Base-by-base conservation (phyloP, 2,329 filamentous ascomycete species). In the Verticillium dahliae region DNA sequence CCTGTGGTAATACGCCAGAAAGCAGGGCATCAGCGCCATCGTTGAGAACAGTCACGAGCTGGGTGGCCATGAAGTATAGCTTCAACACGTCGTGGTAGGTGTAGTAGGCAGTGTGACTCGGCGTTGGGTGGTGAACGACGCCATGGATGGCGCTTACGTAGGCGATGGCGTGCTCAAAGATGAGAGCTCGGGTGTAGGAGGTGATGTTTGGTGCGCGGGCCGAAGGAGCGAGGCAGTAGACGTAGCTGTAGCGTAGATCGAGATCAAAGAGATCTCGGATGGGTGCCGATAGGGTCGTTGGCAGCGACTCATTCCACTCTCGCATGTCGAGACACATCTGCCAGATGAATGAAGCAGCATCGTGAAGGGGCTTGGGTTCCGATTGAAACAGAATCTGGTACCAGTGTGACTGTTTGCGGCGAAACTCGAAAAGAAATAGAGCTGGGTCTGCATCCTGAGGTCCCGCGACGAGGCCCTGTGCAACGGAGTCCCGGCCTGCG, bases 341-440 rank as follows among this genome's bases (percentile, higher is more conserved):
- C 88, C 90, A 92, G 56, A 92, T 84, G 71, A 90, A 92, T 0
- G 83, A 81, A 11, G 88, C 82, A 1, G 90, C 83, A 60, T 93
- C 86, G 18, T 85, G 79, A 62, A 91, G 81, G n/a, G 85, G 84
- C 1, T 83, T 80, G 1, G 87, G 84, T 10, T 90, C 89, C 18
- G 88, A 90, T 69, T 95, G 91, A 70, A 95, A 95, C 2, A 97
- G 84, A 27, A 89, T 85, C 69, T 96, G 92, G 69, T 98, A 98
- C 86, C 92, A 97, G 58, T 84, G 83, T 0, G 95, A 98, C 72
- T 98, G 90, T 6, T 91, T 85, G 62, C 89, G 85, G n/a, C 94
- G 89, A 9, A 98, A 85, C 68, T 89, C 87, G 71, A 97, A 94
- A 1, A 97, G 78, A 18, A 92, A 83, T 11, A 92, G 79, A 0